These are phyloP conservation scores for Ceratonia siliqua DNA, from an alignment of 306 rosid genomes.

Conservation along the genomic window DNA sequence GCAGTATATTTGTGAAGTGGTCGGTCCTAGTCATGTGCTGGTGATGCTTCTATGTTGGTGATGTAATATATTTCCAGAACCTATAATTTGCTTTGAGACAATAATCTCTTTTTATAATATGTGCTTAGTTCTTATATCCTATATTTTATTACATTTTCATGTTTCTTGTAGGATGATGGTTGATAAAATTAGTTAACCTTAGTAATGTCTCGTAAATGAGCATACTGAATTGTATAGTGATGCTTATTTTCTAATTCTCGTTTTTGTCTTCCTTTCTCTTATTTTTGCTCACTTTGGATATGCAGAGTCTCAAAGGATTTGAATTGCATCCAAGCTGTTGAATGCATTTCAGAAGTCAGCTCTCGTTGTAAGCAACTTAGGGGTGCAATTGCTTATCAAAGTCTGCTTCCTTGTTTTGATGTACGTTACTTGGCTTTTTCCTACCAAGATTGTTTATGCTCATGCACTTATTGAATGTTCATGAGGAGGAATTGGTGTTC, in stretches of 20 bases:
- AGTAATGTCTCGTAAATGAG: constrained; percentile 3
- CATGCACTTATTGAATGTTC: not conserved
- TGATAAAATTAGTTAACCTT: not conserved
- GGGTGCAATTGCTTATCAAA: constrained; percentile 70
- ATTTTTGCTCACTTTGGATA: constrained; percentile 26
- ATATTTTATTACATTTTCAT: constrained; percentile 3
- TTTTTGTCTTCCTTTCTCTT: constrained; percentile 27
- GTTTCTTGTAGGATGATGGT: not conserved
- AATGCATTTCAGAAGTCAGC: constrained; percentile 64
- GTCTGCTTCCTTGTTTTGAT: constrained; percentile 60
- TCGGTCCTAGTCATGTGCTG: not conserved
- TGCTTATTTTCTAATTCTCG: constrained; percentile 25
- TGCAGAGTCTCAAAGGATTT: constrained; percentile 75
- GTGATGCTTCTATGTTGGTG: constrained; percentile 1
- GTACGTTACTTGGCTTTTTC: constrained; percentile 40
- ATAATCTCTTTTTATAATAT: not conserved
- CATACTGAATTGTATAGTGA: constrained; percentile 6
- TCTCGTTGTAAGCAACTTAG: constrained; percentile 70
- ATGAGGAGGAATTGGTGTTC: not conserved
- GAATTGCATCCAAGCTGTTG: constrained; percentile 74
- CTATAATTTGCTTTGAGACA: not conserved
- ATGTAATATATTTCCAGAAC: not conserved
- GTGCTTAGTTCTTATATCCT: not conserved
- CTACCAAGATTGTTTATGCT: constrained; percentile 23
- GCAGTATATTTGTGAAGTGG: not conserved